Base-by-base conservation (phyloP, 176 grass and related monocot genomes). In the Miscanthus lutarioriparius region DNA sequence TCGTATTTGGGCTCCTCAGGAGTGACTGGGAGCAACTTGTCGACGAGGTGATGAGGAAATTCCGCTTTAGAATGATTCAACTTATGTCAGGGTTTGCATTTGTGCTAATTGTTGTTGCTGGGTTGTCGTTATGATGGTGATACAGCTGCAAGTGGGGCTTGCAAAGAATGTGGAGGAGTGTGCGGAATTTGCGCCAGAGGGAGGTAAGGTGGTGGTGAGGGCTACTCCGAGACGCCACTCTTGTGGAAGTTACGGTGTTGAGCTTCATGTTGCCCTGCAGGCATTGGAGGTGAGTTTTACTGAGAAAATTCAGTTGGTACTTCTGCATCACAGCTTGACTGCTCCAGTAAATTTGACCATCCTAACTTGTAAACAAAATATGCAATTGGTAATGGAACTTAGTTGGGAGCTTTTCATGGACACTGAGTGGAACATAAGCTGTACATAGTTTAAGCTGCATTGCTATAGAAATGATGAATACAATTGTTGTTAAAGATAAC, bases 271-370 rank as follows among this genome's bases (percentile, higher is more conserved):
- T 74, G 86, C 87, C 19, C 80, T 98, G 44, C 91, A 91, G 32
- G 92, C 92, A 58, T 79, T 98, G 70, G 89, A 95, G 91, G 95
- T 95, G 70, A 90, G 82, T 19, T 85, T 70, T 83, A 86, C 58
- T 38, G 70, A 63, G 15, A 39, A 83, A 76, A 63, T 39, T 14
- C 1, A 7, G 4, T 53, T 38, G 22, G 43, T 33, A 19, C 59
- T 36, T 53, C 19, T 83, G 35, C 7, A 65, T 49, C 48, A 45
- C 1, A 1, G 22, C 6, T 43, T 84, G 45, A 30, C 6, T 27
- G 53, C 76, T 75, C 28, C 23, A 80, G 28, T 79, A 17, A 13
- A 25, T 33, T 75, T 23, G 14, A 48, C 48, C 59, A 56, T 76
- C 3, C 16, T 32, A 74, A 75, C 37, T 64, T 90, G 32, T 27